Evolutionary conservation across 1,139 yeast genomes (phyloP), one percentile per base, ranked within the genome.

Genomic region (Suhomyces anneliseae): DNA sequence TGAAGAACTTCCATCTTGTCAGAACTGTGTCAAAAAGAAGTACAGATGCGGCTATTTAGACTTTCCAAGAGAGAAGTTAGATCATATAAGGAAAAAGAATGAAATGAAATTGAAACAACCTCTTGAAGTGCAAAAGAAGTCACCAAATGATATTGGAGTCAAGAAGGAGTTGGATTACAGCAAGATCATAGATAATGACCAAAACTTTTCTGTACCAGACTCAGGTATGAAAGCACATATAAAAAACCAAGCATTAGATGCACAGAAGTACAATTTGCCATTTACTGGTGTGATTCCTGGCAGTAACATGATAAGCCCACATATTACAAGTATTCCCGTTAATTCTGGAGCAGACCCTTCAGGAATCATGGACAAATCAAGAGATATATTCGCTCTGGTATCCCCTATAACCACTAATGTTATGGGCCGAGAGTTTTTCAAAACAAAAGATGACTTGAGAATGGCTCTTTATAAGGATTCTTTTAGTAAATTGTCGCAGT

Each of bases 31-130:
- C 9, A 69, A 69, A 49, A 74, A 70, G 54, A 61, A 66, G 34
- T 62, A 62, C 48, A 61, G 74, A 9, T 74, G 79, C 60, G 78
- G 79, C 1, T 74, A 74, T 53, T 54, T 72, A 19, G 79, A 74
- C 50, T 74, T 72, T 49, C 69, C 77, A 0, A 52, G 59, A 36
- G 78, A 72, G 11, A 69, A 64, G 47, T 56, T 74, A 40, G 71
- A 69, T 4, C 59, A 58, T 31, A 61, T 74, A 14, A 55, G 70
- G 26, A 56, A 54, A 46, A 74, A 74, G 57, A 70, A 73, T 49
- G 66, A 62, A 27, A 59, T 55, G 44, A 64, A 60, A 43, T 37
- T 29, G 27, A 36, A 34, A 8, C 42, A 42, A 14, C 19, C 31
- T 12, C 9, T 27, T 6, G 34, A 24, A 27, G 31, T n/a, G 8